phyloP scores from a whole-genome alignment of 2,329 filamentous ascomycete species.

The Phaeosphaeria sp. region DNA sequence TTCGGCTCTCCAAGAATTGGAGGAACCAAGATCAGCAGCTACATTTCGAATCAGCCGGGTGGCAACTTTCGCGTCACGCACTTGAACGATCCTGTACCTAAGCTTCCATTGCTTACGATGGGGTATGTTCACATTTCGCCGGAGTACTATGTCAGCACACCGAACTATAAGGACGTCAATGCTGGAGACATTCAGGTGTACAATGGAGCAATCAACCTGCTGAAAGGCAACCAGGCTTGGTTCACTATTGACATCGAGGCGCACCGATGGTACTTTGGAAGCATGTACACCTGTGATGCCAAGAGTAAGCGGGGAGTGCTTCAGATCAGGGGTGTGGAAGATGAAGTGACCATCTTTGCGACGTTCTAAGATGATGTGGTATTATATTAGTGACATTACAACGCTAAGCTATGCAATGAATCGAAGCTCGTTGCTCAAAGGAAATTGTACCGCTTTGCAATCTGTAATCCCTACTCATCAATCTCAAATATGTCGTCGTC shows the following conservation, averaged over 20 bases:
- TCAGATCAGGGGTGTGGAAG: constrained; percentile 11
- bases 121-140: constrained; percentile 72
- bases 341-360: constrained; percentile 17
- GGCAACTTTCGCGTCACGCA: constrained; percentile 72
- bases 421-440: not conserved
- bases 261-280: constrained; percentile 46
- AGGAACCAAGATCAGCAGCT: constrained; percentile 63
- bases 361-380: constrained; percentile 15
- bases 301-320: constrained; percentile 13
- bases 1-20: constrained; percentile 74
- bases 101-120: constrained; percentile 66
- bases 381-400: not conserved
- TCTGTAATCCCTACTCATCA: not conserved
- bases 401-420: not conserved
- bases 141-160: constrained; percentile 64
- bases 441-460: not conserved
- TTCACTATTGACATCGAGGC: constrained; percentile 37
- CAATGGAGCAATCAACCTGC: constrained; percentile 28
- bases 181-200: constrained; percentile 31
- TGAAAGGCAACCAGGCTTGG: constrained; percentile 39
- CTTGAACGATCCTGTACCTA: constrained; percentile 70
- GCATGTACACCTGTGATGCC: constrained; percentile 29
- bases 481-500: constrained; percentile 36
- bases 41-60: constrained; percentile 61
- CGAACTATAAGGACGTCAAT: constrained; percentile 26